Percentiles rank a stretch among this genome's conserved stretches.
phyloP scores from a whole-genome alignment of 2,329 filamentous ascomycete species.

The Trichoderma polysporum region DNA sequence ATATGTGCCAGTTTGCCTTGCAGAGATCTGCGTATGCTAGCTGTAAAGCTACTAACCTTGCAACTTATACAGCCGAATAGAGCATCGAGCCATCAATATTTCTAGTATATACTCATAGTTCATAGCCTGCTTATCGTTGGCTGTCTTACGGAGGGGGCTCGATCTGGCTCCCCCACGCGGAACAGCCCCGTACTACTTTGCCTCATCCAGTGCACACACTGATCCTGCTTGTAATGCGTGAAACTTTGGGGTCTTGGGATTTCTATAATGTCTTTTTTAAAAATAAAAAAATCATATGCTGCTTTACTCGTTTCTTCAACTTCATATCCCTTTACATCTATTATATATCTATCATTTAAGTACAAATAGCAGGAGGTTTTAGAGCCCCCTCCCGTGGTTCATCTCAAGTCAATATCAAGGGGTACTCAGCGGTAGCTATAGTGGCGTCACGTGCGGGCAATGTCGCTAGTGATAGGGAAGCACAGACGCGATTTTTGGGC shows the following conservation, averaged over 20 bases:
- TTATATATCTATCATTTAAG: no score
- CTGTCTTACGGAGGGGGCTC: not conserved
- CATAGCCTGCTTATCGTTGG: not conserved
- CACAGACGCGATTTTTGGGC: conserved; percentile 24
- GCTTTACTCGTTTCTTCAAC: not conserved
- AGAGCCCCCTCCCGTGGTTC: not conserved
- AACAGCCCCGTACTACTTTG: not conserved
- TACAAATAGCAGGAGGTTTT: not conserved
- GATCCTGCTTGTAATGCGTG: not conserved
- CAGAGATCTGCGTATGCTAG: not conserved
- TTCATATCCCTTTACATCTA: not conserved
- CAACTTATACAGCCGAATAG: not conserved
- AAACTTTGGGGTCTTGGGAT: not conserved
- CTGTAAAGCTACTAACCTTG: not conserved
- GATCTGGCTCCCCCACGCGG: not conserved
- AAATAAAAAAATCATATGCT: no score
- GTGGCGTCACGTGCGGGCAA: conserved; percentile 26
- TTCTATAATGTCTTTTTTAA: not conserved
- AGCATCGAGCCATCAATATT: not conserved
- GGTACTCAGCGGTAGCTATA: not conserved
- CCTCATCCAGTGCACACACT: not conserved
- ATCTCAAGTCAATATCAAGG: not conserved
- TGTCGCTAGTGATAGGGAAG: not conserved
- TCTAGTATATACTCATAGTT: not conserved
- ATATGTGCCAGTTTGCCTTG: not conserved